Base-by-base conservation (phyloP, 176 grass and related monocot species). In the Zoysia pacifica region DNA sequence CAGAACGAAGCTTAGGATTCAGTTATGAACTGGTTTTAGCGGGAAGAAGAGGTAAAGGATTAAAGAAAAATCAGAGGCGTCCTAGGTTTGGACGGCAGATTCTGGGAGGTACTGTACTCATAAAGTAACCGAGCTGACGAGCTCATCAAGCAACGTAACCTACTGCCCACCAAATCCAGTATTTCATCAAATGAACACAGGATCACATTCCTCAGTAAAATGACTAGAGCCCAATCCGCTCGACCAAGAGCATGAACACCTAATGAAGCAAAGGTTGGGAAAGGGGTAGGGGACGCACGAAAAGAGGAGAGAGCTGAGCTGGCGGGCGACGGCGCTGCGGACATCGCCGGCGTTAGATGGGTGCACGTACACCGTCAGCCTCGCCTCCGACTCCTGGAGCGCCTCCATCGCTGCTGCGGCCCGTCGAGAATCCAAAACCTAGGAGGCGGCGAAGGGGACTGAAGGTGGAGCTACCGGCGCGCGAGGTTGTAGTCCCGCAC, bases 271-370 rank as follows among this genome's bases (percentile, higher is more conserved):
- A 2, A 45, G 11, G 42, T 18, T 28, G 79, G 11, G 41, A 5
- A 3, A 55, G 51, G 11, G 13, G 3, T 10, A 5, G 10, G 46
- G 19, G 44, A 81, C 90, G 45, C 51, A 94, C 92, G 88, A 84
- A 81, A 98, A 98, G 78, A 98, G 92, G 67, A 91, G 78, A 53
- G 88, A 38, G 84, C 84, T 91, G 78, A 98, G 92, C 86, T 93
- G 92, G 59, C 88, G 88, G 68, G 78, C 20, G 62, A 98, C 90
- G 40, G 96, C 96, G 39, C 59, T 20, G 46, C 12, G 72, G 49
- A 86, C 67, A 40, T 91, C 78, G 7, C 40, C 54, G 36, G 86
- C 79, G 61, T 82, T 89, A 19, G 87, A 88, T 9, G 94, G 94
- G 76, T 97, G 91, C 35, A 97, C 69, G 65, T 91, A 94, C 56